Percentiles rank a stretch among this genome's conserved stretches.
phyloP scores from a whole-genome alignment of 2,329 filamentous ascomycete genomes.

The Dactylonectria macrodidyma region DNA sequence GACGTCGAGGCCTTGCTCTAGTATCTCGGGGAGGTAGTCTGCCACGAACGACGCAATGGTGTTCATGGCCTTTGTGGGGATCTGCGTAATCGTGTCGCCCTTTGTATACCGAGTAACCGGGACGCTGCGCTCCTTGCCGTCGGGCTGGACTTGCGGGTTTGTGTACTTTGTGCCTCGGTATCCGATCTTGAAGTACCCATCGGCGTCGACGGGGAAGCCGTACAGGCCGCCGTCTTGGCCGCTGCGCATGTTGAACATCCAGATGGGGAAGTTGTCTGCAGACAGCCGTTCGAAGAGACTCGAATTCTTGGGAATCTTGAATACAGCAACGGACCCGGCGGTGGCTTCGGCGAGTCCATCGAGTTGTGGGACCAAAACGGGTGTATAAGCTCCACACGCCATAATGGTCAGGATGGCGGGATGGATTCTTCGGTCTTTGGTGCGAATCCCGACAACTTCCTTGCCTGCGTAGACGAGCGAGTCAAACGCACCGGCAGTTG shows the following conservation, averaged over 20 bases:
- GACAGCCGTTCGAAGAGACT: slow-evolving; percentile 58
- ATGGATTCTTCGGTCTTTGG: slow-evolving; percentile 54
- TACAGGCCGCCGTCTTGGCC: slow-evolving; percentile 58
- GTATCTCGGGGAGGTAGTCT: slow-evolving; percentile 61
- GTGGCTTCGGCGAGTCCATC: slow-evolving; percentile 64
- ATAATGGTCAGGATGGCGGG: slow-evolving; percentile 54
- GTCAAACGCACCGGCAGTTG: slow-evolving; percentile 49
- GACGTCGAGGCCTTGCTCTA: slow-evolving; percentile 51
- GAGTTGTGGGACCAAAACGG: slow-evolving; percentile 56
- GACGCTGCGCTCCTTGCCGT: slow-evolving; percentile 56
- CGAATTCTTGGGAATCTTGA: slow-evolving; percentile 57
- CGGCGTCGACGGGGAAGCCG: slow-evolving; percentile 61
- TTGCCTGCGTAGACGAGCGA: slow-evolving; percentile 41
- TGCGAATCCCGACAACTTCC: slow-evolving; percentile 55
- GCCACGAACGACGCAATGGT: slow-evolving; percentile 53
- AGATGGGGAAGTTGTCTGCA: slow-evolving; percentile 62
- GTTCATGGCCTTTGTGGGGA: slow-evolving; percentile 48
- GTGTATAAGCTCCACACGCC: slow-evolving; percentile 62
- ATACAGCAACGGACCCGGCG: slow-evolving; percentile 59
- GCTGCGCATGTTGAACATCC: slow-evolving; percentile 48
- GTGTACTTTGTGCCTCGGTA: slow-evolving; percentile 67
- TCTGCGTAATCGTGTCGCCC: slow-evolving; percentile 38
- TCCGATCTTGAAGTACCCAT: slow-evolving; percentile 64
- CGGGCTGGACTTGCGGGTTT: slow-evolving; percentile 56
- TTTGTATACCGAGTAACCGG: slow-evolving; percentile 57